These are phyloP conservation scores for Zymoseptoria ardabiliae DNA, from an alignment of 2,329 filamentous ascomycete genomes.

Conservation along the genomic window DNA sequence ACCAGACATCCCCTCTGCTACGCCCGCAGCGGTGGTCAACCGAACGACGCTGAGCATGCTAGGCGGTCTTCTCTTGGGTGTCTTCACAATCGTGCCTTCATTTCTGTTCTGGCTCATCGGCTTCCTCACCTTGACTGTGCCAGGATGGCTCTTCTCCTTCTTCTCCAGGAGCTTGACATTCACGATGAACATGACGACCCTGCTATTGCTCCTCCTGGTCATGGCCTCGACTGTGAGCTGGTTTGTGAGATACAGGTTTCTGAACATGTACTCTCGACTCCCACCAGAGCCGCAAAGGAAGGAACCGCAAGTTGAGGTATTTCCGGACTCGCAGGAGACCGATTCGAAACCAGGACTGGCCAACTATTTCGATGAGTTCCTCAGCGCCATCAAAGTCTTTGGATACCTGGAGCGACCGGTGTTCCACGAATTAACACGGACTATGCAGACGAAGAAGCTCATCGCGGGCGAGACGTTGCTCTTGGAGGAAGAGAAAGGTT, in stretches of 20 bases:
- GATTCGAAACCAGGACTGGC: conserved; percentile 83
- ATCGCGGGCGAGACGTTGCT: conserved; percentile 94
- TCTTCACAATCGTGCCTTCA: conserved; percentile 45
- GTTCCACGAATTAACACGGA: conserved; percentile 93
- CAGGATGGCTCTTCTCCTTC: conserved; percentile 79
- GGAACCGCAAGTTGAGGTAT: conserved; percentile 89
- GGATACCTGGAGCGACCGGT: conserved; percentile 93
- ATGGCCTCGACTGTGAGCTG: conserved; percentile 82
- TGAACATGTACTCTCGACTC: conserved; percentile 93
- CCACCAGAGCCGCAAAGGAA: conserved; percentile 93
- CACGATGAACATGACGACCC: conserved; percentile 95
- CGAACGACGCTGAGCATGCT: conserved; percentile 25
- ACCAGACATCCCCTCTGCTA: conserved; percentile 10
- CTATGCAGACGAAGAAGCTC: conserved; percentile 95
- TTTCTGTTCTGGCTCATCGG: conserved; percentile 72
- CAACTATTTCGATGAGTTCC: conserved; percentile 96
- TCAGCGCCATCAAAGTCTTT: conserved; percentile 98
- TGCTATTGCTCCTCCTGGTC: conserved; percentile 73
- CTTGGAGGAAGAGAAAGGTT: conserved; percentile 94
- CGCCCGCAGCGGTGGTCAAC: conserved; percentile 2
- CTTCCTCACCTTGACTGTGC: conserved; percentile 79
- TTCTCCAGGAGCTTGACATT: conserved; percentile 92
- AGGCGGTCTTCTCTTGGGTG: conserved; percentile 26
- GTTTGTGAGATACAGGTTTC: conserved; percentile 88
- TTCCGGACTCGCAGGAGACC: conserved; percentile 84